Conservation (phyloP, 805 yeast species). For the Saccharomycopsis malanga region DNA sequence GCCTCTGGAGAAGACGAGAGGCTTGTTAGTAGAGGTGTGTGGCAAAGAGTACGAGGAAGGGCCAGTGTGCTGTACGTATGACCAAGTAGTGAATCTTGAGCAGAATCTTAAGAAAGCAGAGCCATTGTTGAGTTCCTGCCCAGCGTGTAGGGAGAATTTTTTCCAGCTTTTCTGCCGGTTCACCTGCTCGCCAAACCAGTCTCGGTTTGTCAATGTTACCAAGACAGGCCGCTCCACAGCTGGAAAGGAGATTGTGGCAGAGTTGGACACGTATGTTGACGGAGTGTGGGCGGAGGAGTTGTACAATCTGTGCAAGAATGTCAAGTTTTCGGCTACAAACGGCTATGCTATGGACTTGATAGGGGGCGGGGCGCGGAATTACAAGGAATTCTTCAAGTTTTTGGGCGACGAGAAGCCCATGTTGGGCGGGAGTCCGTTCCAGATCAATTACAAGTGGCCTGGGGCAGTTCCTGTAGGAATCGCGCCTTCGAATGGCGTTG, state of each 20-base stretch:
- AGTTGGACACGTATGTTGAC: constrained; percentile 56
- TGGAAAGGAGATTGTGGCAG: constrained; percentile 58
- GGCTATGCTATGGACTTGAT: constrained; percentile 95
- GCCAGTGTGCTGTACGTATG: constrained; percentile 62
- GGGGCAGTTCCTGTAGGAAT: constrained; percentile 28
- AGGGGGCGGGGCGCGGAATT: constrained; percentile 92
- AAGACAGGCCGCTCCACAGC: constrained; percentile 42
- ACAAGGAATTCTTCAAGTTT: constrained; percentile 69
- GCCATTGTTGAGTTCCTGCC: constrained; percentile 79
- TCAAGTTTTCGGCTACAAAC: constrained; percentile 90
- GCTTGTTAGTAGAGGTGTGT: constrained; percentile 52
- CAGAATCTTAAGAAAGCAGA: constrained; percentile 67
- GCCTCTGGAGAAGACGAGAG: constrained; percentile 30
- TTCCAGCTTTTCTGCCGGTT: constrained; percentile 78
- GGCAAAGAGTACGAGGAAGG: constrained; percentile 56
- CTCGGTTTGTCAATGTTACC: constrained; percentile 64
- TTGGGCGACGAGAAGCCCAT: constrained; percentile 92
- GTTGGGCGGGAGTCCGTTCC: constrained; percentile 94
- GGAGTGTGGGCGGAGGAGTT: constrained; percentile 53
- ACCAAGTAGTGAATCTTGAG: constrained; percentile 51
- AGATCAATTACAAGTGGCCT: constrained; percentile 66
- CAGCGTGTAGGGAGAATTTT: constrained; percentile 87
- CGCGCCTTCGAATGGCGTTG: constrained; percentile 27
- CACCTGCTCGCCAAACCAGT: constrained; percentile 84
- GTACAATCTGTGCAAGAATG: constrained; percentile 79